These are phyloP conservation scores for Fraxinus dipetala DNA, from an alignment of 305 asterid genomes.

Conservation along the genomic window DNA sequence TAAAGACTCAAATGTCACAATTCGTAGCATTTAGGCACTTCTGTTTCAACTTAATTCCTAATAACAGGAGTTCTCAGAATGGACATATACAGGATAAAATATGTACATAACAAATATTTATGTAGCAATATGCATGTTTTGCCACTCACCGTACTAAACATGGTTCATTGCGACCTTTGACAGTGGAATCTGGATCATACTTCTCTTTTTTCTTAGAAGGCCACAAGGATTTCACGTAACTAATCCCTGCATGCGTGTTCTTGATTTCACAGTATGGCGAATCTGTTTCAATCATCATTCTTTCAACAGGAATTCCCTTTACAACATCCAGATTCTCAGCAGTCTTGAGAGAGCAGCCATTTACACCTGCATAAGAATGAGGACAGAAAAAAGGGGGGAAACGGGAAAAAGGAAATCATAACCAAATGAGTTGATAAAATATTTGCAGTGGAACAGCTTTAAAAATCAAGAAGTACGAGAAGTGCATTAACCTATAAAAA, in stretches of 20 bases:
- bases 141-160: constrained; percentile 76
- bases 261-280: constrained; percentile 95
- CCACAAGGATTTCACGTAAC: constrained; percentile 70
- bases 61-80: neutral
- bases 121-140: constrained; percentile 11
- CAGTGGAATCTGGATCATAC: constrained; percentile 64
- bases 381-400: neutral
- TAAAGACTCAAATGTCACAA: neutral
- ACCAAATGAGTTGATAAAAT: neutral
- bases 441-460: constrained; percentile 12
- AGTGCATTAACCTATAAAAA: constrained; percentile 61
- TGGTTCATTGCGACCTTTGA: constrained; percentile 96
- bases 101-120: constrained; percentile 4
- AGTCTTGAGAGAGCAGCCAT: constrained; percentile 84
- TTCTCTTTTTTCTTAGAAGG: constrained; percentile 89
- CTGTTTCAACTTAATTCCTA: constrained; percentile 1
- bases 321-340: constrained; percentile 83
- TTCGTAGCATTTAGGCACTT: neutral
- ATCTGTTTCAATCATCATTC: constrained; percentile 94
- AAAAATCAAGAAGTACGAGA: constrained; percentile 13
- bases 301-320: constrained; percentile 69
- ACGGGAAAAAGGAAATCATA: neutral
- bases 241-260: constrained; percentile 78
- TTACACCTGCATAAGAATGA: constrained; percentile 49
- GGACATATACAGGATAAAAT: neutral